phyloP scores from a whole-genome alignment of 495 filamentous ascomycete species.

The Penicillium canariense region DNA sequence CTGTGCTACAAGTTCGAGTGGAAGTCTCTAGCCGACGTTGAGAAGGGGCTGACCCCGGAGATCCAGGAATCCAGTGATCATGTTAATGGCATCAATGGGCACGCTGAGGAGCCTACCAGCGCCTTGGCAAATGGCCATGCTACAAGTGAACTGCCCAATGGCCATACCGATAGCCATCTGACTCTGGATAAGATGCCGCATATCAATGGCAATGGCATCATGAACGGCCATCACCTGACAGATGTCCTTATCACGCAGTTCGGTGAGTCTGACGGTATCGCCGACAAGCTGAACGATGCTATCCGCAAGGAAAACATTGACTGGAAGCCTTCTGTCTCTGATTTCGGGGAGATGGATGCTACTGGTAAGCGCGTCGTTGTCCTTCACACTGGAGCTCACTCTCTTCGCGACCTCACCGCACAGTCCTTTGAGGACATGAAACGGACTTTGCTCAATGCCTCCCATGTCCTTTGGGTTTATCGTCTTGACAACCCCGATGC shows the following conservation, averaged over 20 bases:
- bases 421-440: slow-evolving; percentile 22
- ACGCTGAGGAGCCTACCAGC: neutral
- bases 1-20: slow-evolving; percentile 39
- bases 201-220: slow-evolving; percentile 13
- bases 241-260: slow-evolving; percentile 18
- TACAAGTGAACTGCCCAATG: slow-evolving; percentile 1
- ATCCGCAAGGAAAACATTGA: neutral
- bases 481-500: slow-evolving; percentile 44
- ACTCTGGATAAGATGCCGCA: neutral
- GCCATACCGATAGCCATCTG: slow-evolving; percentile 1
- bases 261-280: slow-evolving; percentile 14
- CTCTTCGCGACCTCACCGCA: slow-evolving; percentile 22
- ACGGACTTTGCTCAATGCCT: slow-evolving; percentile 27
- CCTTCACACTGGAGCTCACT: slow-evolving; percentile 18
- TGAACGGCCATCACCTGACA: neutral
- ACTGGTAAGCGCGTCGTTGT: slow-evolving; percentile 20
- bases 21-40: slow-evolving; percentile 21
- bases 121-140: neutral
- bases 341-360: slow-evolving; percentile 9
- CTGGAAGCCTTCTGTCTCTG: slow-evolving; percentile 17
- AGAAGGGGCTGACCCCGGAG: slow-evolving; percentile 1
- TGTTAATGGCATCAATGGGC: slow-evolving; percentile 2
- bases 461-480: slow-evolving; percentile 51
- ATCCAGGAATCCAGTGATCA: slow-evolving; percentile 2
- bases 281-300: slow-evolving; percentile 11